These are phyloP conservation scores for Lecanoromycetidae sp. DNA, from an alignment of 2,329 filamentous ascomycete species.

Conservation along the genomic window DNA sequence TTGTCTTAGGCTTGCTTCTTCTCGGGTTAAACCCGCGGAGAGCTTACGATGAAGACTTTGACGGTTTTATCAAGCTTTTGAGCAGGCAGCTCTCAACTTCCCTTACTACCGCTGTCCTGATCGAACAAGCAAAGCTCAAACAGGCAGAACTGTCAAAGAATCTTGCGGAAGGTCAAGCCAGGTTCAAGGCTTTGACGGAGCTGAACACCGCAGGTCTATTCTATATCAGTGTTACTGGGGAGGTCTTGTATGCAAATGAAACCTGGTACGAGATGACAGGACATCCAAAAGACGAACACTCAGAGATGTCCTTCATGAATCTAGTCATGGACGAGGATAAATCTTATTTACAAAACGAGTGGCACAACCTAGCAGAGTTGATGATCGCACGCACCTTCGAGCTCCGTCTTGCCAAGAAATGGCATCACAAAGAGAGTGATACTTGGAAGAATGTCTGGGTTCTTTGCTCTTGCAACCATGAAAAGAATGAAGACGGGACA, in stretches of 20 bases:
- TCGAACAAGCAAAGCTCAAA: constrained; percentile 65
- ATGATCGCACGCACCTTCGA: neutral
- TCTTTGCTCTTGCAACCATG: constrained; percentile 41
- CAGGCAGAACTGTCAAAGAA: constrained; percentile 66
- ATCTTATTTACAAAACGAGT: constrained; percentile 32
- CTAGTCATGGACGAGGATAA: constrained; percentile 40
- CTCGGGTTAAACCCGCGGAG: constrained; percentile 66
- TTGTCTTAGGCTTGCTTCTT: constrained; percentile 63
- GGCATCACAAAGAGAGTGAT: neutral
- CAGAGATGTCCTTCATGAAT: constrained; percentile 35
- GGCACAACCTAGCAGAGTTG: constrained; percentile 33
- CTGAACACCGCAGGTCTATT: constrained; percentile 58
- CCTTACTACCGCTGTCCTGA: constrained; percentile 66
- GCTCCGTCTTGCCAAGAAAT: neutral
- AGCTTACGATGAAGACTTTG: constrained; percentile 69
- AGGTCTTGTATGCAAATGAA: constrained; percentile 70
- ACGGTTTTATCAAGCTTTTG: constrained; percentile 61
- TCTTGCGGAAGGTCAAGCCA: constrained; percentile 51
- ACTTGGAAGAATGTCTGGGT: constrained; percentile 36
- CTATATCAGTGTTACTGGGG: constrained; percentile 38
- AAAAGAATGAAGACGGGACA: constrained; percentile 36
- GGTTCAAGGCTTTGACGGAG: constrained; percentile 73
- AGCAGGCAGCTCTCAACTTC: constrained; percentile 67
- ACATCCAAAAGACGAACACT: constrained; percentile 16
- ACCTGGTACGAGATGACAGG: constrained; percentile 46